phyloP scores from a whole-genome alignment of 192 early-diverging fungal genomes.

The Backusella circina region DNA sequence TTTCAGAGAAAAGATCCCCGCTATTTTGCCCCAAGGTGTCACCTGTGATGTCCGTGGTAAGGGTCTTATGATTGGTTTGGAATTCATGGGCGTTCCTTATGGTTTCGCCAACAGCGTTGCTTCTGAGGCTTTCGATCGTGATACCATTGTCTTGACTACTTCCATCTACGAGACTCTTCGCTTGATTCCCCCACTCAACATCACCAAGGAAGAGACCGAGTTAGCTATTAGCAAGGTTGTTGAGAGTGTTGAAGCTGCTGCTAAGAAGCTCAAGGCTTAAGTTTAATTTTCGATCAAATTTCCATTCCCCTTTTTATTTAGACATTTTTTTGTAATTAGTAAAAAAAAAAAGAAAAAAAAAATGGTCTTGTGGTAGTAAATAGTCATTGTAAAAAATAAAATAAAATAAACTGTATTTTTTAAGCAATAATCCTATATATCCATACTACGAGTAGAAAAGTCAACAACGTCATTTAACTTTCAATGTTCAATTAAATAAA shows the following conservation, averaged over 20 bases:
- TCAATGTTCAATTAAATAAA: no score
- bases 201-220: slow-evolving; percentile 13
- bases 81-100: slow-evolving; percentile 25
- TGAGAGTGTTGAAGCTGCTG: slow-evolving; percentile 1
- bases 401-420: no score
- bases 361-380: no score
- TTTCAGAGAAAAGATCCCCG: slow-evolving; percentile 17
- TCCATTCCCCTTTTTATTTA: neutral
- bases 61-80: slow-evolving; percentile 41
- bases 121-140: slow-evolving; percentile 12
- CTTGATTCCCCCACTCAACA: slow-evolving; percentile 35
- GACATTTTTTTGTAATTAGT: neutral
- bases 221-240: neutral
- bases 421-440: no score
- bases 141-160: slow-evolving; percentile 32
- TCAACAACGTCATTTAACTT: no score
- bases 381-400: no score
- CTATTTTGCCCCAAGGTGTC: slow-evolving; percentile 9
- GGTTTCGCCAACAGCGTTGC: slow-evolving; percentile 21
- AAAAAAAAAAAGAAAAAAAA: neutral
- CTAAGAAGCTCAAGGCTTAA: slow-evolving; percentile 8
- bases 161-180: slow-evolving; percentile 38
- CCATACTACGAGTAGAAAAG: no score
- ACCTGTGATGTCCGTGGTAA: slow-evolving; percentile 36
- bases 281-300: neutral